Evolutionary conservation across 305 asterid genomes (phyloP).

Genomic region (Euphrasia arctica): DNA sequence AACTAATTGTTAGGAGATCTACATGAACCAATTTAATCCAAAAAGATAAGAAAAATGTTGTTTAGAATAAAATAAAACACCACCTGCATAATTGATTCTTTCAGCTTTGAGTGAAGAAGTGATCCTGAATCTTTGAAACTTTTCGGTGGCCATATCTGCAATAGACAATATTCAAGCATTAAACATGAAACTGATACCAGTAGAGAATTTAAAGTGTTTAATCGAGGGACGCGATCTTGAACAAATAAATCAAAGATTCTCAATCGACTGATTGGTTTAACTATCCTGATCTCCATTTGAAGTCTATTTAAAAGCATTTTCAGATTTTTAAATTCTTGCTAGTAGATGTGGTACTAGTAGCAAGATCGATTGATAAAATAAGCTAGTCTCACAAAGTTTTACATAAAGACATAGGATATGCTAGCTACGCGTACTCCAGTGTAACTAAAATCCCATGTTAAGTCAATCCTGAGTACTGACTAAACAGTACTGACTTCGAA

Average conservation of each 20-base stretch:
- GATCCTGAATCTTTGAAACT: constrained; percentile 90
- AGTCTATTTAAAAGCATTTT: neutral
- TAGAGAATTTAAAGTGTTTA: neutral
- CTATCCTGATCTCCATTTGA: neutral
- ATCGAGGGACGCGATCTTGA: neutral
- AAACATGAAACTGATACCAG: constrained; percentile 9
- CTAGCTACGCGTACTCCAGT: no score
- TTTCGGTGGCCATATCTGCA: constrained; percentile 99
- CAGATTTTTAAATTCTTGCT: neutral
- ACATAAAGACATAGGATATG: neutral
- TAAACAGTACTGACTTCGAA: no score
- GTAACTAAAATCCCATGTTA: no score
- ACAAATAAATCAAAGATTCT: neutral
- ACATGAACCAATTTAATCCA: constrained; percentile 1
- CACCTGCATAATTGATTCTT: constrained; percentile 89
- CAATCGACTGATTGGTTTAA: neutral
- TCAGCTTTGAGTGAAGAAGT: constrained; percentile 69
- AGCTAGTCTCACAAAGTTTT: neutral
- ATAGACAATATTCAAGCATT: constrained; percentile 30
- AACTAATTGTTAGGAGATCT: neutral
- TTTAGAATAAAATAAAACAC: constrained; percentile 14
- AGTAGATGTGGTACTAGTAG: neutral
- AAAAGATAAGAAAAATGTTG: neutral
- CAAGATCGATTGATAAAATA: neutral
- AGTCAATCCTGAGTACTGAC: no score